Percentiles rank a stretch among this genome's conserved stretches.
phyloP scores from a whole-genome alignment of 2,329 filamentous ascomycete species.

The Nigrospora sphaerica region DNA sequence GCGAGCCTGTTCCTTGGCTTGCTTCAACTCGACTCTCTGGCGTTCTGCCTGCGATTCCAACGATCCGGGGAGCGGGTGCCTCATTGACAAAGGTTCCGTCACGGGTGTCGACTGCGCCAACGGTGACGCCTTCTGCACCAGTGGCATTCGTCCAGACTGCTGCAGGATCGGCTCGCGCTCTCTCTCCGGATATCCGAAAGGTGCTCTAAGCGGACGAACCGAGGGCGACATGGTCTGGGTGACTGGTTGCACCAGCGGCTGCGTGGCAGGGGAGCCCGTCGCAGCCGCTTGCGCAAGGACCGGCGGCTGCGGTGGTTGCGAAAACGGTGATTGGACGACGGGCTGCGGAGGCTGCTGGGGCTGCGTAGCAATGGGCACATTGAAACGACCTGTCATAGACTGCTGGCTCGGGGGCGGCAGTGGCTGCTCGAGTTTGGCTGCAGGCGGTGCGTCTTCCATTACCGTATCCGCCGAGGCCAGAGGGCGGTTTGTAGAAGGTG shows the following conservation, averaged over 20 bases:
- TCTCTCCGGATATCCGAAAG: slow-evolving; percentile 39
- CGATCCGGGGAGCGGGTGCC: slow-evolving; percentile 21
- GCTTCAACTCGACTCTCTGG: slow-evolving; percentile 21
- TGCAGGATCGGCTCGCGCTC: slow-evolving; percentile 24
- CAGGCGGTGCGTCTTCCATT: slow-evolving; percentile 33
- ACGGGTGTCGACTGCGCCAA: slow-evolving; percentile 16
- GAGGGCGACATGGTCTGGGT: slow-evolving; percentile 40
- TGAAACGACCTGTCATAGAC: slow-evolving; percentile 31
- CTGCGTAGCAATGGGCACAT: slow-evolving; percentile 37
- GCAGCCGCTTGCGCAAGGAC: slow-evolving; percentile 10
- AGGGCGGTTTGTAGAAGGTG: slow-evolving; percentile 32
- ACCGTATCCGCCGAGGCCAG: slow-evolving; percentile 41
- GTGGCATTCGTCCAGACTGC: slow-evolving; percentile 22
- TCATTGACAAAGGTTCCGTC: slow-evolving; percentile 15
- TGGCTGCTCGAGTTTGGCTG: slow-evolving; percentile 35
- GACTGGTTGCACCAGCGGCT: slow-evolving; percentile 27
- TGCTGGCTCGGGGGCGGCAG: slow-evolving; percentile 26
- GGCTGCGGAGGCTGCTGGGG: slow-evolving; percentile 18
- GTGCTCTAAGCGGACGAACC: slow-evolving; percentile 34
- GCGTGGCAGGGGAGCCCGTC: slow-evolving; percentile 17
- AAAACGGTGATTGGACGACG: slow-evolving; percentile 19
- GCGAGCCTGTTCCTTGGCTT: slow-evolving; percentile 21
- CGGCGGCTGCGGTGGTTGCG: slow-evolving; percentile 18
- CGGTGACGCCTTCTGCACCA: slow-evolving; percentile 18
- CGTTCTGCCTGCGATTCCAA: slow-evolving; percentile 21